A percentile compares a stretch with the other conserved stretches of the same genome.
phyloP scores from a whole-genome alignment of 768 basidiomycete species.

The Tylopilus sp. region DNA sequence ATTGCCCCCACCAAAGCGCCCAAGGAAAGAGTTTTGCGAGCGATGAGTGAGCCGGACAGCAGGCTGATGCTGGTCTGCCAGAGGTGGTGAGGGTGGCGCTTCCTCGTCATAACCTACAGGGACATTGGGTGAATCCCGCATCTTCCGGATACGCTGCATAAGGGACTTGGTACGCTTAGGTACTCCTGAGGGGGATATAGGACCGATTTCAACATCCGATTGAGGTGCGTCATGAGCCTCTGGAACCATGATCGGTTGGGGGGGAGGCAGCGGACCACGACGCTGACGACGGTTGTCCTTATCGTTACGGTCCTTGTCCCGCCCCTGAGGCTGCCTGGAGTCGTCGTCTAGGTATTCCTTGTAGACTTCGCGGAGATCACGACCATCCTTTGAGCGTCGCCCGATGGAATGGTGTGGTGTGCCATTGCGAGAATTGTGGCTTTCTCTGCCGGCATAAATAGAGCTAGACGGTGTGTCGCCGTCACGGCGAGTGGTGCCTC shows the following conservation, averaged over 20 bases:
- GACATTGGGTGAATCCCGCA: constrained; percentile 83
- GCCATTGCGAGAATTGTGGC: constrained; percentile 35
- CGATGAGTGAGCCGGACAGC: constrained; percentile 60
- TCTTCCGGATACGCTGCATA: constrained; percentile 85
- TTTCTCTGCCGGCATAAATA: constrained; percentile 64
- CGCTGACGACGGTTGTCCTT: constrained; percentile 35
- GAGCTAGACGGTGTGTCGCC: constrained; percentile 64
- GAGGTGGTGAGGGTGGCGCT: constrained; percentile 45
- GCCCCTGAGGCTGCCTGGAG: constrained; percentile 21
- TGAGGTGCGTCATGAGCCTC: constrained; percentile 47
- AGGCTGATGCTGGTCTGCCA: constrained; percentile 28
- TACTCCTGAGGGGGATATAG: constrained; percentile 42
- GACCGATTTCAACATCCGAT: constrained; percentile 33
- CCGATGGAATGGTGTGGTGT: constrained; percentile 36
- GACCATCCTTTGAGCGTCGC: constrained; percentile 45
- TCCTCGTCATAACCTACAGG: constrained; percentile 53
- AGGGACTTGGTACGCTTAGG: constrained; percentile 78
- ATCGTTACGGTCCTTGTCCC: constrained; percentile 36
- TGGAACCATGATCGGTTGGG: constrained; percentile 79
- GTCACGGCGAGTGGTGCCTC: constrained; percentile 47
- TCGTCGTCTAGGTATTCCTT: constrained; percentile 43
- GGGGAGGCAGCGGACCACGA: constrained; percentile 66
- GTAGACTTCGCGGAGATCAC: constrained; percentile 48
- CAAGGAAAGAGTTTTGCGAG: constrained; percentile 72
- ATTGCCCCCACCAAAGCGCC: constrained; percentile 53